These are phyloP conservation scores for Salix suchowensis DNA, from an alignment of 345 rosid species.

Conservation along the genomic window DNA sequence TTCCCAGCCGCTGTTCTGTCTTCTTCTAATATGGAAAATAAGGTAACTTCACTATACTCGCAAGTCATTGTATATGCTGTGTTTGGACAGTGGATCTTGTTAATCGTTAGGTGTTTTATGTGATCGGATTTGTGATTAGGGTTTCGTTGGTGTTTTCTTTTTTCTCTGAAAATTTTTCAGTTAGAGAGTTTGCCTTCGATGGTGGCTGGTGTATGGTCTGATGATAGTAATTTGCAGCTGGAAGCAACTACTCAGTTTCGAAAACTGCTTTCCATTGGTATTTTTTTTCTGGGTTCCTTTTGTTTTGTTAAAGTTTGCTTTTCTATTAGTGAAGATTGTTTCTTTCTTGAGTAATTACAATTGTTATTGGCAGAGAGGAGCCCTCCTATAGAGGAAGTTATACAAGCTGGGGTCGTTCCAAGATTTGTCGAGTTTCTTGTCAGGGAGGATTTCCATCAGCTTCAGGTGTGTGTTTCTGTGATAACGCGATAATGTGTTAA, in stretches of 20 bases:
- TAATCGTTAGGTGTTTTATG: neutral
- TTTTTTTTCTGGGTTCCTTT: neutral
- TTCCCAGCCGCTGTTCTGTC: neutral
- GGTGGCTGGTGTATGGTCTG: slow-evolving; percentile 26
- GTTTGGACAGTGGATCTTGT: neutral
- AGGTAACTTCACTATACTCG: slow-evolving; percentile 2
- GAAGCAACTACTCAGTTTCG: slow-evolving; percentile 28
- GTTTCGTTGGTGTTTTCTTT: neutral
- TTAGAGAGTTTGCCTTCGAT: slow-evolving; percentile 28
- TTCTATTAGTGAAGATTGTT: neutral
- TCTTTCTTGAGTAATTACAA: neutral
- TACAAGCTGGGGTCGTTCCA: slow-evolving; percentile 31
- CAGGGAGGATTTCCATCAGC: slow-evolving; percentile 27
- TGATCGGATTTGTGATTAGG: neutral
- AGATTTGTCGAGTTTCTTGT: slow-evolving; percentile 27
- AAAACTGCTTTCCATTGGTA: slow-evolving; percentile 30
- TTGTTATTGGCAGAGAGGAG: slow-evolving; percentile 4
- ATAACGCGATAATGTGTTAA: neutral
- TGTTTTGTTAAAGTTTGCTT: neutral
- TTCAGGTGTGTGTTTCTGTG: slow-evolving; percentile 16
- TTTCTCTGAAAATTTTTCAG: slow-evolving; percentile 2
- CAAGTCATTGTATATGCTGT: neutral
- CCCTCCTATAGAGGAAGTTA: slow-evolving; percentile 30
- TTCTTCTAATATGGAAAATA: slow-evolving; percentile 16
- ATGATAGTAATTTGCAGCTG: slow-evolving; percentile 21